Evolutionary conservation across 345 rosid species (phyloP).

Genomic region (Ceriops tagal): DNA sequence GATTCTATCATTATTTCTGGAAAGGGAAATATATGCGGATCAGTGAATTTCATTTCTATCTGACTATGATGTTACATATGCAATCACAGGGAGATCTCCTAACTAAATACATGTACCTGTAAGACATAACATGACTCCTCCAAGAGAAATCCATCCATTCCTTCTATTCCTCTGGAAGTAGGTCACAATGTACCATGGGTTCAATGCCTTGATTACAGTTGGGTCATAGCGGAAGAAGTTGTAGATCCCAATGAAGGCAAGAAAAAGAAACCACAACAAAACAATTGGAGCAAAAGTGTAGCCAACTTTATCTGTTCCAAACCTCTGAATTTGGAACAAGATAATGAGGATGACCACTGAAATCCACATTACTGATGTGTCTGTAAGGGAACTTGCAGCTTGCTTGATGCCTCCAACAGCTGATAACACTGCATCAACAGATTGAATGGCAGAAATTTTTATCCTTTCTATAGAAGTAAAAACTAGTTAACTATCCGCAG

Average conservation of each 20-base stretch:
- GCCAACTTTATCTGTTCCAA: conserved; percentile 51
- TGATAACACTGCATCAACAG: conserved; percentile 33
- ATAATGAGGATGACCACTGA: conserved; percentile 37
- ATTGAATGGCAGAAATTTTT: too few species aligned
- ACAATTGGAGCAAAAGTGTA: conserved; percentile 44
- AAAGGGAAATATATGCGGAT: too few species aligned
- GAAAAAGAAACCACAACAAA: conserved; percentile 36
- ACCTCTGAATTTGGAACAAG: conserved; percentile 43
- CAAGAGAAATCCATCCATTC: conserved; percentile 53
- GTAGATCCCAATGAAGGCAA: conserved; percentile 37
- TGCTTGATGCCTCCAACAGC: conserved; percentile 45
- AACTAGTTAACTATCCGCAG: too few species aligned
- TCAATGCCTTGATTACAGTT: conserved; percentile 33
- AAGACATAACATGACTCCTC: conserved; percentile 34
- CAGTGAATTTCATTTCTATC: too few species aligned
- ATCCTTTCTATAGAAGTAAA: too few species aligned
- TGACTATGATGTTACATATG: not conserved
- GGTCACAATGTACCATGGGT: conserved; percentile 34
- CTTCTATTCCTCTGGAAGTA: conserved; percentile 43
- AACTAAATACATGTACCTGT: conserved; percentile 27
- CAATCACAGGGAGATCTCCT: not conserved
- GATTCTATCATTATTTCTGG: too few species aligned
- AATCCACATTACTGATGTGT: conserved; percentile 31
- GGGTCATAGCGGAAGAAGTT: conserved; percentile 40
- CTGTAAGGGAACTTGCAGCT: conserved; percentile 24